Conservation (phyloP, 106 monocot species). For the Agapanthus africanus region DNA sequence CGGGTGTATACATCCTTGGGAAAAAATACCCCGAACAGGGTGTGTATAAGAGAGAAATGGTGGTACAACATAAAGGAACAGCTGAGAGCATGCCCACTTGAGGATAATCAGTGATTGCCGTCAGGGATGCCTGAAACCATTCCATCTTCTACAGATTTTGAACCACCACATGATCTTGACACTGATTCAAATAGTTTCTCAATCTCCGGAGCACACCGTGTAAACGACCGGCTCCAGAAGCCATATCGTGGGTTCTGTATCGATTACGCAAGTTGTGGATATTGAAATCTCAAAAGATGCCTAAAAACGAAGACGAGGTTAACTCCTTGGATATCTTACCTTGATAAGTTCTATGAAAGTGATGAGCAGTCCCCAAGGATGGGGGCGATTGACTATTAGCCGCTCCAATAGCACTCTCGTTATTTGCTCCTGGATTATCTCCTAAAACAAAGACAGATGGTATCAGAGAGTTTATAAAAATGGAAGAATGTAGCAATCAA, state of each 20-base stretch:
- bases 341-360: constrained; percentile 96
- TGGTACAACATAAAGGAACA: too few relatives aligned
- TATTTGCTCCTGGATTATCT: constrained; percentile 89
- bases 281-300: too few relatives aligned
- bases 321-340: too few relatives aligned
- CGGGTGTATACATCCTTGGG: too few relatives aligned
- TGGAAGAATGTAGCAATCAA: too few relatives aligned
- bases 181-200: constrained; percentile 87
- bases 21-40: too few relatives aligned
- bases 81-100: too few relatives aligned
- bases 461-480: too few relatives aligned
- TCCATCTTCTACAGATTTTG: constrained; percentile 62
- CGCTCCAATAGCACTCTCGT: constrained; percentile 86
- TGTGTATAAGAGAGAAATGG: too few relatives aligned
- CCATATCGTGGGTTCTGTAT: constrained; percentile 79
- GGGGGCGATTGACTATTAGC: constrained; percentile 83
- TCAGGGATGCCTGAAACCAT: constrained; percentile 44
- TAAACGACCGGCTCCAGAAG: constrained; percentile 80
- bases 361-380: constrained; percentile 92
- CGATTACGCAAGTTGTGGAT: too few relatives aligned
- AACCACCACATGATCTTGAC: constrained; percentile 65
- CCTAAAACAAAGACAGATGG: constrained; percentile 21
- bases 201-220: constrained; percentile 72
- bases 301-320: too few relatives aligned
- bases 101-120: constrained; percentile 38